Conservation (phyloP, 179 eudicot species). For the Beta macrorhiza region DNA sequence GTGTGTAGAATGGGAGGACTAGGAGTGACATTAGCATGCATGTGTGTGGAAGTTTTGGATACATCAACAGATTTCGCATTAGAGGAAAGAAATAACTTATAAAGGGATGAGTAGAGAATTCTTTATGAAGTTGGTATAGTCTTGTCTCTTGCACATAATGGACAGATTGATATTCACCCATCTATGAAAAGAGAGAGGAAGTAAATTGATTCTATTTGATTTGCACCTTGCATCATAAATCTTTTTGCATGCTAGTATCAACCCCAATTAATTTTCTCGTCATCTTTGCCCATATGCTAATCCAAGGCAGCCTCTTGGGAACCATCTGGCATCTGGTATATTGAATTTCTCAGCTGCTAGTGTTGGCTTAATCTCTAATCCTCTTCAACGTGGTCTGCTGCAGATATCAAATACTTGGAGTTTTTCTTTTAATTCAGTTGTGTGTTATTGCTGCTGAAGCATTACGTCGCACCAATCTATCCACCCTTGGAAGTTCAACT, state of each 20-base stretch:
- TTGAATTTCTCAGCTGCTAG: conserved; percentile 4
- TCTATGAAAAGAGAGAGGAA: not conserved
- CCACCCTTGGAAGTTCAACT: conserved; percentile 65
- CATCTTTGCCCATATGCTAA: not conserved
- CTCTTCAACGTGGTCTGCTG: conserved; percentile 26
- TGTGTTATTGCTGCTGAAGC: conserved; percentile 93
- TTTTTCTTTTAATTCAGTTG: conserved; percentile 80
- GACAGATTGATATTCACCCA: not conserved
- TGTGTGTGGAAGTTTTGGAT: not conserved
- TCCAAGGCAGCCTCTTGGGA: not conserved
- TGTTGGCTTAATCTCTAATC: conserved; percentile 9
- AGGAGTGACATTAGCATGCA: too few species aligned
- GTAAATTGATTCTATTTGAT: not conserved
- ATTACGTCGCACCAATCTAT: conserved; percentile 70
- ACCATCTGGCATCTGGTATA: not conserved
- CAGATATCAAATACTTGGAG: conserved; percentile 98
- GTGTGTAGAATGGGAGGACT: too few species aligned
- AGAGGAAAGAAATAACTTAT: not conserved
- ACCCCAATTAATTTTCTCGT: not conserved
- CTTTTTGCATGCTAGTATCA: not conserved
- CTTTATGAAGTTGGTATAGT: not conserved
- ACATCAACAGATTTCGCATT: not conserved
- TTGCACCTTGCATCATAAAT: not conserved
- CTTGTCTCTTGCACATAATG: not conserved
- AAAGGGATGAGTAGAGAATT: not conserved